Conservation (phyloP, 768 basidiomycete species). For the Agaricus blazei region DNA sequence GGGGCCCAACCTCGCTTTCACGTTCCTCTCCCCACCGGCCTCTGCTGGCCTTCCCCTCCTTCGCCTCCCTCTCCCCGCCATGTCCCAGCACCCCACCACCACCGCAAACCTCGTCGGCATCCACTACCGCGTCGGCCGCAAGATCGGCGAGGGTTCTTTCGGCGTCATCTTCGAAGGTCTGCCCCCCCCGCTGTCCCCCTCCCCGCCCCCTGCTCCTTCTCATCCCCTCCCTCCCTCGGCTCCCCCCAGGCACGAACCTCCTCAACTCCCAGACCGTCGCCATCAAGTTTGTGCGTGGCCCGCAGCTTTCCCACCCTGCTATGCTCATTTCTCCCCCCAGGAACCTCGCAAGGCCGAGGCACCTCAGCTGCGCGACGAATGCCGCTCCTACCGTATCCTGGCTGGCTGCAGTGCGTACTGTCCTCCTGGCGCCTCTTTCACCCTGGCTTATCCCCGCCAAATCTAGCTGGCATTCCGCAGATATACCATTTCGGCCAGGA, state of each 20-base stretch:
- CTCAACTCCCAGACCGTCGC: constrained; percentile 98
- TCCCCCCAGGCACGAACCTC: constrained; percentile 79
- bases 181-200: constrained; percentile 9
- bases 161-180: constrained; percentile 94
- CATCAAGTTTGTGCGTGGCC: constrained; percentile 93
- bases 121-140: constrained; percentile 98
- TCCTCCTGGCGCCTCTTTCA: constrained; percentile 9
- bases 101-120: constrained; percentile 83
- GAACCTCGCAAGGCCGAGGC: constrained; percentile 94
- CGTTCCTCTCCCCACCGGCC: constrained; percentile 19
- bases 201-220: neutral
- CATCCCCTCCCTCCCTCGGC: neutral
- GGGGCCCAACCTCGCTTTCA: constrained; percentile 9
- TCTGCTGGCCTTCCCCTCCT: constrained; percentile 21
- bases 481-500: constrained; percentile 99
- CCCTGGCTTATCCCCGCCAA: constrained; percentile 12
- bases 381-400: constrained; percentile 91
- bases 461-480: constrained; percentile 89
- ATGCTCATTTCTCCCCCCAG: constrained; percentile 29
- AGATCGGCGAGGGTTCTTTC: constrained; percentile 98
- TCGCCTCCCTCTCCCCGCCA: constrained; percentile 27
- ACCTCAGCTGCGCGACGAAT: constrained; percentile 96
- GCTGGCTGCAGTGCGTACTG: constrained; percentile 78
- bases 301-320: constrained; percentile 5
- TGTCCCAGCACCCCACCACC: constrained; percentile 53